Percentiles rank a stretch among this genome's conserved stretches.
These are phyloP conservation scores for Tolypocladium nubicola DNA, from an alignment of 2,329 filamentous ascomycete species.

Conservation along the genomic window DNA sequence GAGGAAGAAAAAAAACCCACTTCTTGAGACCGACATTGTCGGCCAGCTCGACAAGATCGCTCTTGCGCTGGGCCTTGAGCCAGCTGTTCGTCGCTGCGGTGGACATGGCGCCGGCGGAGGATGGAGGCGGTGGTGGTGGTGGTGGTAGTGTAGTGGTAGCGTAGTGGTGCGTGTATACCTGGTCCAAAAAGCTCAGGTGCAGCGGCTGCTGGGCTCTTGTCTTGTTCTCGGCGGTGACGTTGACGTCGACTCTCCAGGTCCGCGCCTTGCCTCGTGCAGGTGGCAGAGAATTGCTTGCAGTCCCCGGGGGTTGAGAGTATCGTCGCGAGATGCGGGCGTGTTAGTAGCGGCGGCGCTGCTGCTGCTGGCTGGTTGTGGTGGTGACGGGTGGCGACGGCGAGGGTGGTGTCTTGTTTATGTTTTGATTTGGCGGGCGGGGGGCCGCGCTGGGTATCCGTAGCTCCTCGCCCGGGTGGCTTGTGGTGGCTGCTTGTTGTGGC, in stretches of 20 bases:
- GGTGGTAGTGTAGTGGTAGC: not conserved
- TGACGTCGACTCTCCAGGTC: not conserved
- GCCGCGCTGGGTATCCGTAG: not conserved
- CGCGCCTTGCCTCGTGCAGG: not conserved
- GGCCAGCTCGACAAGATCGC: conserved; percentile 65
- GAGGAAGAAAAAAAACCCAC: conserved; percentile 39
- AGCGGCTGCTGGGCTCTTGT: not conserved
- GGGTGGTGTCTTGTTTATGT: conserved; percentile 5
- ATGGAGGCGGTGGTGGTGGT: not conserved
- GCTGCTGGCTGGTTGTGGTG: conserved; percentile 3
- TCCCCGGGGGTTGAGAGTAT: not conserved
- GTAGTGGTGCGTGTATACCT: not conserved
- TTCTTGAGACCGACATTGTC: conserved; percentile 58
- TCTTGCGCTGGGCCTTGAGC: conserved; percentile 74
- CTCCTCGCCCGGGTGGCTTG: not conserved
- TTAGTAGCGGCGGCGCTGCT: not conserved
- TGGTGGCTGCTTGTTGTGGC: not conserved
- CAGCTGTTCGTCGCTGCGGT: conserved; percentile 47
- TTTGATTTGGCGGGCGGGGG: conserved; percentile 4
- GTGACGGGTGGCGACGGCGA: conserved; percentile 1
- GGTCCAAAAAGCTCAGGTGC: not conserved
- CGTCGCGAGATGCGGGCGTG: not conserved
- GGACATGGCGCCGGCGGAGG: conserved; percentile 10
- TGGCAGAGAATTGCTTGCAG: not conserved
- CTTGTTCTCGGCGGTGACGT: not conserved